Evolutionary conservation across 2,329 filamentous ascomycete species (phyloP), one percentile per base, ranked within the genome.

Genomic region (Sordariomycetes sp.): DNA sequence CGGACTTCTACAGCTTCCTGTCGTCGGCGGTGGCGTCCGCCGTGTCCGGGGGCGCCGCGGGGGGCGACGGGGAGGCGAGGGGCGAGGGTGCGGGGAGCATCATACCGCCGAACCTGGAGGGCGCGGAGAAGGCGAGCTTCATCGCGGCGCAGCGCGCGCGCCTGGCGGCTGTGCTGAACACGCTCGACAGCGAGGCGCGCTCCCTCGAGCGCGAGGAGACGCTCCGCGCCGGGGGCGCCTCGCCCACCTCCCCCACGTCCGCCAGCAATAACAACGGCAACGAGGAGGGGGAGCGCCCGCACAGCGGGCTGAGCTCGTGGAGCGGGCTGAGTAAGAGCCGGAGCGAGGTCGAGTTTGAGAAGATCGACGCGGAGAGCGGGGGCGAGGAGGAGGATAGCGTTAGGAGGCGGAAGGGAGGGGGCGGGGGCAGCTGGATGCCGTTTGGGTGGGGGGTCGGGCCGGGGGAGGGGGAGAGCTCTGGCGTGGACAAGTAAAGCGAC

Each of bases 301-400:
- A 75, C 60, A 76, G 76, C 69, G 76, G 78, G n/a, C 70, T 76
- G 53, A 78, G 76, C 63, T 70, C 70, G 55, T 71, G 71, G 65
- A 80, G 79, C 61, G 83, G 76, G 3, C 73, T 96, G 65, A 87
- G 83, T 65, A 93, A 93, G 74, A 93, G 89, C 67, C 85, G 85
- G 62, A 95, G 89, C 69, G 91, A 96, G 68, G 83, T 82, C 22
- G 93, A 96, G 65, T 97, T 97, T 67, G 91, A 96, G 67, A 89
- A 90, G 69, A 89, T 95, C 64, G 88, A 94, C 61, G 84, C 86
- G 37, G 88, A 92, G 67, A 87, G 85, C 65, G 79, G 79, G 11
- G 75, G 74, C 28, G 85, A 82, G 66, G 81, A 82, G 53, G 76
- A 74, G 35, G 75, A 65, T 11, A 66, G 65, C 20, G 65, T 72